These are phyloP conservation scores for Fusarium sp. DNA, from an alignment of 2,329 filamentous ascomycete genomes.

Conservation along the genomic window DNA sequence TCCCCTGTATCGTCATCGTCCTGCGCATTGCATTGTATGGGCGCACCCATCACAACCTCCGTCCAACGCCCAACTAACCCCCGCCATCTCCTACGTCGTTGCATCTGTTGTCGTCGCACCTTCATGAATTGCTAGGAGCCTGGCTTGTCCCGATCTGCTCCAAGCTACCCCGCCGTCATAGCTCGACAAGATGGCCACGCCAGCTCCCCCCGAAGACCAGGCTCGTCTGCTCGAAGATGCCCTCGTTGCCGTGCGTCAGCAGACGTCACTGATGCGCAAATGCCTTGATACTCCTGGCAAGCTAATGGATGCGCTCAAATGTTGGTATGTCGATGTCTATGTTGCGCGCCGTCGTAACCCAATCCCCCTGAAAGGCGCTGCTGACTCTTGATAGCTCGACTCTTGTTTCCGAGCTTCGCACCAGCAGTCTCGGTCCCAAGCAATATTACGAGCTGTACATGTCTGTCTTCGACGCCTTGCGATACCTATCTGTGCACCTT, in stretches of 20 bases:
- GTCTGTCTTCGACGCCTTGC: slow-evolving; percentile 97
- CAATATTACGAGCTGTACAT: slow-evolving; percentile 99
- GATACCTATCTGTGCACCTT: slow-evolving; percentile 94
- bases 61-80: slow-evolving; percentile 20
- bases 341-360: slow-evolving; percentile 1
- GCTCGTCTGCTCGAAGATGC: slow-evolving; percentile 97
- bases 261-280: slow-evolving; percentile 96
- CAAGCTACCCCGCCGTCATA: slow-evolving; percentile 50
- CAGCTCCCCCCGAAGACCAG: slow-evolving; percentile 79
- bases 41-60: slow-evolving; percentile 42
- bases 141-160: slow-evolving; percentile 35
- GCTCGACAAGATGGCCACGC: slow-evolving; percentile 58
- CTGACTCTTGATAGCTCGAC: slow-evolving; percentile 75
- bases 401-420: slow-evolving; percentile 96
- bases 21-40: slow-evolving; percentile 41
- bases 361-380: slow-evolving; percentile 24
- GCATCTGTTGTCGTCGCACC: slow-evolving; percentile 33
- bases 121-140: slow-evolving; percentile 44
- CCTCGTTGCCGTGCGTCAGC: slow-evolving; percentile 93
- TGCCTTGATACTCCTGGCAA: slow-evolving; percentile 97
- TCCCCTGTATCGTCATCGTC: slow-evolving; percentile 48
- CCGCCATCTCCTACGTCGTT: slow-evolving; percentile 33
- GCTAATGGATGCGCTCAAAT: slow-evolving; percentile 99
- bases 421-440: slow-evolving; percentile 96
- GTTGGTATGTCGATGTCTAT: slow-evolving; percentile 76